phyloP scores from a whole-genome alignment of 2,329 filamentous ascomycete species.

The Sarocladium kiliense region DNA sequence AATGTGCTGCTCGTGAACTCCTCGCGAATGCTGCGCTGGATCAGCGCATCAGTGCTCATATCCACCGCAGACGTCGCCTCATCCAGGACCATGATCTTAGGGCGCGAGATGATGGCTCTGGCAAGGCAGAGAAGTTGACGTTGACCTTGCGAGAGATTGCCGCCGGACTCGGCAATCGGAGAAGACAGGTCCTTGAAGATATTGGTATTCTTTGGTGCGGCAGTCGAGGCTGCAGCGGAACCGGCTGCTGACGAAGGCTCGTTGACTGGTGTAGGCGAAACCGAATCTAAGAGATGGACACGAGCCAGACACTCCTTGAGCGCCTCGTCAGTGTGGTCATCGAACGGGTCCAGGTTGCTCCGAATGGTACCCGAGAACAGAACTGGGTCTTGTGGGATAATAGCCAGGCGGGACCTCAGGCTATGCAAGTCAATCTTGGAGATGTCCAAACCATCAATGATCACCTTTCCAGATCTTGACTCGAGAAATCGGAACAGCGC shows the following conservation, averaged over 20 bases:
- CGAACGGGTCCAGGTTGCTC: conserved; percentile 72
- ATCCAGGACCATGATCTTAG: conserved; percentile 75
- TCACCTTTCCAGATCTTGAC: conserved; percentile 57
- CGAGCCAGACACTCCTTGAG: conserved; percentile 64
- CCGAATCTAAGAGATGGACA: conserved; percentile 58
- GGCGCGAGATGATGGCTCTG: conserved; percentile 64
- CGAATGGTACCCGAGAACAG: conserved; percentile 76
- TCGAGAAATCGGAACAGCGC: conserved; percentile 76
- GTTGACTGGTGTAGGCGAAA: conserved; percentile 31
- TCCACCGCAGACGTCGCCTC: conserved; percentile 77
- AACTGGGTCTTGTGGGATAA: conserved; percentile 77
- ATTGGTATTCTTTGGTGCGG: conserved; percentile 51
- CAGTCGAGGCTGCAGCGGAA: conserved; percentile 26
- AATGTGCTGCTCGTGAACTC: conserved; percentile 66
- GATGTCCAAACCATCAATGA: conserved; percentile 71
- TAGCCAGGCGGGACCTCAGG: conserved; percentile 67
- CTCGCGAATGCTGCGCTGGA: conserved; percentile 67
- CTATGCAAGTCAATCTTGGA: conserved; percentile 65
- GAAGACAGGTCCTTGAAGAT: conserved; percentile 59
- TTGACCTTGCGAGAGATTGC: conserved; percentile 72
- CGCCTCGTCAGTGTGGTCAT: conserved; percentile 62
- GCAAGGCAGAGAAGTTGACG: conserved; percentile 72
- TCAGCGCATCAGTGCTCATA: conserved; percentile 69
- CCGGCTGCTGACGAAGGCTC: conserved; percentile 23
- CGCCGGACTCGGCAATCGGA: conserved; percentile 64